Evolutionary conservation across 176 grass and related monocot species (phyloP).

Genomic region (Pharus latifolius): DNA sequence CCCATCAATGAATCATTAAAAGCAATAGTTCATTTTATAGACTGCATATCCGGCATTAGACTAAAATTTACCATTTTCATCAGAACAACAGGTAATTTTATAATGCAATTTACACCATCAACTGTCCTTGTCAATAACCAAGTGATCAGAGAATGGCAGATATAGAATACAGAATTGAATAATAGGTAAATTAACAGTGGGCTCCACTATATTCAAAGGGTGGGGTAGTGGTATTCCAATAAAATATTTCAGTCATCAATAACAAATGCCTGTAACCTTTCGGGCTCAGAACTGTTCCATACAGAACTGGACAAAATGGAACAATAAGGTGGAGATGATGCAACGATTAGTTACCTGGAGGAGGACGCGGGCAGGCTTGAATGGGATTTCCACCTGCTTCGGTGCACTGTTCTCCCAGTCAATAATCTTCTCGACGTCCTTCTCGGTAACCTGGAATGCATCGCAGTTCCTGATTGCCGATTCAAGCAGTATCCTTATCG

Average conservation of each 20-base stretch:
- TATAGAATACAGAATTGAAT: not conserved
- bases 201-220: conserved; percentile 26
- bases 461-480: conserved; percentile 95
- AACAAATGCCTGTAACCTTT: conserved; percentile 23
- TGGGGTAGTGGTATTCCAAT: conserved; percentile 14
- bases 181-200: not conserved
- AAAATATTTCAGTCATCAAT: conserved; percentile 22
- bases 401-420: conserved; percentile 86
- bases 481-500: conserved; percentile 88
- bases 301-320: conserved; percentile 2
- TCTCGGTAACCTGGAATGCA: conserved; percentile 85
- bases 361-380: conserved; percentile 93
- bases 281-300: conserved; percentile 18
- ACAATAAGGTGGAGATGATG: not conserved
- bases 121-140: not conserved
- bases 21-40: too few relatives aligned
- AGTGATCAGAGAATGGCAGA: not conserved
- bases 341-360: conserved; percentile 53
- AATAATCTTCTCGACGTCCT: conserved; percentile 91
- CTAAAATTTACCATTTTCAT: too few relatives aligned
- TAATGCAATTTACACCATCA: conserved; percentile 10
- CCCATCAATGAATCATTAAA: too few relatives aligned
- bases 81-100: conserved; percentile 10
- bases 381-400: conserved; percentile 91
- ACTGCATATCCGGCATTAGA: too few relatives aligned